Evolutionary conservation across 331 rosid species (phyloP), one percentile per base, ranked within the genome.

Genomic region (Acacia concinna): DNA sequence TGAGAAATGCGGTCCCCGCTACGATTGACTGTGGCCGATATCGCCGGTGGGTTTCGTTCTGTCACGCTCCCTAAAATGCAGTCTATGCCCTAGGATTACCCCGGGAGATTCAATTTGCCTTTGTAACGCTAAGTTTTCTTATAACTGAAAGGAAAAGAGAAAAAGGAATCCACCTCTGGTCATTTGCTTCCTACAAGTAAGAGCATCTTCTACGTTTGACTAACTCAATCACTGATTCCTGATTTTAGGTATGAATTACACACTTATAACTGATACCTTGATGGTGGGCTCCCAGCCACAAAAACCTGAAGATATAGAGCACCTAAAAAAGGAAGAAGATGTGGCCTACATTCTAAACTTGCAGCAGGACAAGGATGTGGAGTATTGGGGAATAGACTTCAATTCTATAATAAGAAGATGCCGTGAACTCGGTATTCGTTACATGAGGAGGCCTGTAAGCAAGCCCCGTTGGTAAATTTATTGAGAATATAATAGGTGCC

Each of bases 241-340:
- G 72, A 78, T 84, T 89, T 82, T 91, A 95, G 99, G 97, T 77
- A 95, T 95, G 98, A 93, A 93, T 88, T 95, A 89, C 84, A 93
- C 90, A n/a, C 83, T 81, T 78, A 89, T 95, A 88, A 86, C 92
- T 68, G 97, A 91, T 54, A 38, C 88, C 76, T 79, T 95, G 85
- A 90, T 95, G 28, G 97, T 95, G 83, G 97, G 97, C 27, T 95
- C 98, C 63, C 98, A 92, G 84, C 97, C 97, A 78, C 97, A 95
- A 86, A 92, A 91, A 85, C 92, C 94, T 5, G 92, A 87, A 79
- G 99, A 95, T 75, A 82, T 92, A 28, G 88, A 90, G 80, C 91
- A 91, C 81, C 90, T 95, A 28, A 91, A 81, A 77, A 86, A 85
- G 81, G 92, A 82, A 85, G 93, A 92, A 89, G 86, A 81, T 76